Evolutionary conservation across 768 basidiomycete species (phyloP).

Genomic region (Lactarius indigo): DNA sequence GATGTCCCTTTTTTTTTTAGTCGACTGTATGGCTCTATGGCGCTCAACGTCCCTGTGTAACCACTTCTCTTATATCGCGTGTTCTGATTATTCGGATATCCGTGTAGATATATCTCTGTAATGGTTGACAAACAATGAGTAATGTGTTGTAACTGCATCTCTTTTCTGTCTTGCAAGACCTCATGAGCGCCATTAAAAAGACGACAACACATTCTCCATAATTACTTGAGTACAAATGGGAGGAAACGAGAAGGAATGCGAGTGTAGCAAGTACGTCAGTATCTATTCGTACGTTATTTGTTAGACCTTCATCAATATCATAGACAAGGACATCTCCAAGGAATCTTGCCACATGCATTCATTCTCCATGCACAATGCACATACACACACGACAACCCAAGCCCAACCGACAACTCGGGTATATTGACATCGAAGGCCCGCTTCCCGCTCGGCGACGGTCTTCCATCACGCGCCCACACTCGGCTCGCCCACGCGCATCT

Average conservation of each 20-base stretch:
- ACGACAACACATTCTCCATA: not conserved
- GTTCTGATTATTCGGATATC: not conserved
- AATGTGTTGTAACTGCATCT: not conserved
- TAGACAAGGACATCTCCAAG: too few species aligned
- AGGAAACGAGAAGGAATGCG: not conserved
- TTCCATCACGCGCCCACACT: slow-evolving; percentile 17
- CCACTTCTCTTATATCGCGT: not conserved
- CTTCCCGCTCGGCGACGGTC: not conserved
- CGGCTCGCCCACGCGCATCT: slow-evolving; percentile 25
- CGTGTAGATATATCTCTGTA: not conserved
- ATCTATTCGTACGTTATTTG: not conserved
- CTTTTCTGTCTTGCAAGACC: not conserved
- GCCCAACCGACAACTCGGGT: not conserved
- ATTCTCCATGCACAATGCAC: too few species aligned
- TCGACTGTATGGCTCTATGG: not conserved
- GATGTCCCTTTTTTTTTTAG: not conserved
- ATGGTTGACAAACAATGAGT: not conserved
- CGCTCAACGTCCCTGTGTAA: not conserved
- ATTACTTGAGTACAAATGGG: not conserved
- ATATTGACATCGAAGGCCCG: not conserved
- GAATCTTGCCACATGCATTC: too few species aligned
- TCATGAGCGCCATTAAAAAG: not conserved
- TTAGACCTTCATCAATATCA: not conserved
- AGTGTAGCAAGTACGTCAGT: not conserved
- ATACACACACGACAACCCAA: not conserved